Evolutionary conservation across 2,329 filamentous ascomycete species (phyloP).

Genomic region (Ampelomyces quisqualis): DNA sequence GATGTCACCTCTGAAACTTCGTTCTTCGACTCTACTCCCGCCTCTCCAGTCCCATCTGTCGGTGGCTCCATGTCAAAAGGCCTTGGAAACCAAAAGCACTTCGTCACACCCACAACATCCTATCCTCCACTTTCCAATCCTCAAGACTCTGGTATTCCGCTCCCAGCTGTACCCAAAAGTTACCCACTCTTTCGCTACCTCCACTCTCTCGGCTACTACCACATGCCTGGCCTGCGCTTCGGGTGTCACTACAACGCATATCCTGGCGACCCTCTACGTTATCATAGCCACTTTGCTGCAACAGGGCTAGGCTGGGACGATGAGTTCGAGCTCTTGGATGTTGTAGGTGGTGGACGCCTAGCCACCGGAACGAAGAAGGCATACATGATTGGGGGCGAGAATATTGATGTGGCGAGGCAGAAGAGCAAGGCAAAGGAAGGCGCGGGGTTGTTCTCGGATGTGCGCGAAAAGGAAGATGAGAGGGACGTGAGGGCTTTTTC

Average conservation of each 20-base stretch:
- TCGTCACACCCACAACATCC: slow-evolving; percentile 51
- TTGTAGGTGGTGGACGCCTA: slow-evolving; percentile 82
- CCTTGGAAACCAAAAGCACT: slow-evolving; percentile 29
- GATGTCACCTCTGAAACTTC: slow-evolving; percentile 13
- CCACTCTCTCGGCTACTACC: slow-evolving; percentile 76
- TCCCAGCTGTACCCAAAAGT: slow-evolving; percentile 42
- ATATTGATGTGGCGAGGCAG: slow-evolving; percentile 9
- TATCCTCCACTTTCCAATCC: slow-evolving; percentile 39
- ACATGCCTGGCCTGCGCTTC: slow-evolving; percentile 89
- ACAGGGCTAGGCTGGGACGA: slow-evolving; percentile 86
- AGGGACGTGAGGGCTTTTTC: slow-evolving; percentile 70
- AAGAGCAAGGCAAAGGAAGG: slow-evolving; percentile 1
- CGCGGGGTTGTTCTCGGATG: slow-evolving; percentile 8
- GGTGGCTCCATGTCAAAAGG: slow-evolving; percentile 11
- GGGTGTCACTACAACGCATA: slow-evolving; percentile 94
- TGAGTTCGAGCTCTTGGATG: slow-evolving; percentile 77
- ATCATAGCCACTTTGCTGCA: slow-evolving; percentile 91
- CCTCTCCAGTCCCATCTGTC: slow-evolving; percentile 11
- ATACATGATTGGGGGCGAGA: slow-evolving; percentile 76
- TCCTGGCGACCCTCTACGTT: slow-evolving; percentile 89
- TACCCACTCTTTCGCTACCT: slow-evolving; percentile 81
- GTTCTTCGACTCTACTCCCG: slow-evolving; percentile 27
- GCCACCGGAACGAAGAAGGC: slow-evolving; percentile 97
- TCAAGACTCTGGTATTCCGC: slow-evolving; percentile 18
- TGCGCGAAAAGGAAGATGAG: slow-evolving; percentile 22